Conservation (phyloP, 345 rosid genomes). For the Eucalyptus erythrocorys region DNA sequence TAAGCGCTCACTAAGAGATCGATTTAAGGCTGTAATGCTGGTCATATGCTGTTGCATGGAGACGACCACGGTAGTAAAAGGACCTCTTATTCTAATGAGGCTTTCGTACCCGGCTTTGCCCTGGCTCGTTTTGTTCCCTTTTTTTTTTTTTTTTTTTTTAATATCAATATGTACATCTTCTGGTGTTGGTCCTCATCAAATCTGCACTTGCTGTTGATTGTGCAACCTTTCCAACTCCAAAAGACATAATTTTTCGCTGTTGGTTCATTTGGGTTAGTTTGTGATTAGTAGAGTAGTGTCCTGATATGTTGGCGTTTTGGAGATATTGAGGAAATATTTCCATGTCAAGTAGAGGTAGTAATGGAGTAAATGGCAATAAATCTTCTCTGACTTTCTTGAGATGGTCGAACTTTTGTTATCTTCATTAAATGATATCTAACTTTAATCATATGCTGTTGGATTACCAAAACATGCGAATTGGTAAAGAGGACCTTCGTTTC, state of each 20-base stretch:
- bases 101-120: not conserved
- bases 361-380: not conserved
- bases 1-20: conserved; percentile 73
- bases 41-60: conserved; percentile 13
- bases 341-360: conserved; percentile 9
- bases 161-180: not conserved
- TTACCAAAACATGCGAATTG: conserved; percentile 39
- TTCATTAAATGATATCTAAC: conserved; percentile 7
- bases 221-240: not conserved
- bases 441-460: not conserved
- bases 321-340: conserved; percentile 51
- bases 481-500: conserved; percentile 61
- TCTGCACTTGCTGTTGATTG: not conserved
- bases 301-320: conserved; percentile 7
- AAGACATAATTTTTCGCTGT: not conserved
- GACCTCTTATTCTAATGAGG: conserved; percentile 7
- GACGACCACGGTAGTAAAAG: conserved; percentile 34
- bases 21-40: conserved; percentile 44
- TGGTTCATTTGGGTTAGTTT: not conserved
- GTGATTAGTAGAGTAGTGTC: not conserved
- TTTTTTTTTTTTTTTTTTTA: too few species aligned
- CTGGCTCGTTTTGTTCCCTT: not conserved
- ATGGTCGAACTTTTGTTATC: not conserved
- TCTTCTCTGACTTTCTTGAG: not conserved
- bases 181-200: not conserved